phyloP scores from a whole-genome alignment of 1,284 basidiomycete genomes.

The Fomitopsis schrenkii region DNA sequence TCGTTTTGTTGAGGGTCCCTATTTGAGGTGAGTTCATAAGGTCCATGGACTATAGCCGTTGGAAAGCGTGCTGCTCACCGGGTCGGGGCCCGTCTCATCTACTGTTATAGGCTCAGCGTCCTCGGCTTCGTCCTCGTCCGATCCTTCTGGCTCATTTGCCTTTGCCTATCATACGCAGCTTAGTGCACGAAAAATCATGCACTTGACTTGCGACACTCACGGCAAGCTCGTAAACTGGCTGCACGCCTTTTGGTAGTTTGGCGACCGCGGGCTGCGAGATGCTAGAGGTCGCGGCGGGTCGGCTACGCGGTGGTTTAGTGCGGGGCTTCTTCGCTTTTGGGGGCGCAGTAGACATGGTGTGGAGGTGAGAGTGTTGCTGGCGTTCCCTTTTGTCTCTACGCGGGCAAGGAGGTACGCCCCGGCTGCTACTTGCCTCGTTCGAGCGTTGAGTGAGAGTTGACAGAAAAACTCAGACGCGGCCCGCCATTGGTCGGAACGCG shows the following conservation, averaged over 20 bases:
- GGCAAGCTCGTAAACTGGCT: constrained; percentile 65
- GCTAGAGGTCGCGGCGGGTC: constrained; percentile 50
- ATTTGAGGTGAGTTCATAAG: not conserved
- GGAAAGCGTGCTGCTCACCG: constrained; percentile 8
- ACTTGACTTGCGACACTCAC: constrained; percentile 38
- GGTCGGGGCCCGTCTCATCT: constrained; percentile 14
- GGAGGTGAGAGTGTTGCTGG: too few relatives aligned
- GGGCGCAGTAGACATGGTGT: not conserved
- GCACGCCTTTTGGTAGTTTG: constrained; percentile 57
- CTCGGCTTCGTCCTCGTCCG: constrained; percentile 51
- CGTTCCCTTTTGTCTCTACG: too few relatives aligned
- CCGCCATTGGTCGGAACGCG: not conserved
- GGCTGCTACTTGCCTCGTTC: not conserved
- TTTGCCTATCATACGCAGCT: constrained; percentile 38
- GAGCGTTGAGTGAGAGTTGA: not conserved
- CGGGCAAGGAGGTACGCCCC: not conserved
- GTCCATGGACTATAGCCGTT: not conserved
- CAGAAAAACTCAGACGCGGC: not conserved
- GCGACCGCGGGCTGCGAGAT: constrained; percentile 62
- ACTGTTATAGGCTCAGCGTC: constrained; percentile 41
- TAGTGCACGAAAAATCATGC: not conserved
- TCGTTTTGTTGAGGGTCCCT: constrained; percentile 48
- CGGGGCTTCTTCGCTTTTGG: constrained; percentile 46
- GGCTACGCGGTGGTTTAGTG: constrained; percentile 49
- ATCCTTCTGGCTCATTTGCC: constrained; percentile 51